Evolutionary conservation across 1,139 yeast genomes (phyloP).

Genomic region (Pichia sp.): DNA sequence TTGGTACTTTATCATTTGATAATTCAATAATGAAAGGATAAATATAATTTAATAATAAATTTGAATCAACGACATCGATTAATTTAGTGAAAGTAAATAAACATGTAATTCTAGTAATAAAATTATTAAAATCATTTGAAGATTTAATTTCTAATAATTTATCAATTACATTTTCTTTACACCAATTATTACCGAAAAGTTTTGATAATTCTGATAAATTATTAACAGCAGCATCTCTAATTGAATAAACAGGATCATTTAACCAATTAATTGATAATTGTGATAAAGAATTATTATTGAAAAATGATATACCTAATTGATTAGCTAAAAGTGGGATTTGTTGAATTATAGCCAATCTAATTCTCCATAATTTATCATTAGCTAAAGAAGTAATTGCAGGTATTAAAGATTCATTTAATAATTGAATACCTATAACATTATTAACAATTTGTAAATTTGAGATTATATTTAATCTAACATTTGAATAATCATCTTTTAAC

Average conservation of each 20-base stretch:
- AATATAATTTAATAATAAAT: slow-evolving; percentile 54
- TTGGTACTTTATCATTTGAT: slow-evolving; percentile 79
- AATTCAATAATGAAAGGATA: slow-evolving; percentile 74
- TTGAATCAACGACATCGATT: slow-evolving; percentile 54
- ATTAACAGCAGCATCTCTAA: slow-evolving; percentile 90
- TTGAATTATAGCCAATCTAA: slow-evolving; percentile 92
- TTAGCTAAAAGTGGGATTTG: slow-evolving; percentile 95
- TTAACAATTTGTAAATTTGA: slow-evolving; percentile 87
- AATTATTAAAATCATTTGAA: slow-evolving; percentile 44
- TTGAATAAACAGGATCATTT: slow-evolving; percentile 96
- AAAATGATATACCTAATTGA: slow-evolving; percentile 88
- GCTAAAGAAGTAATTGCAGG: slow-evolving; percentile 97
- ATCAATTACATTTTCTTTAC: slow-evolving; percentile 72
- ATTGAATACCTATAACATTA: slow-evolving; percentile 87
- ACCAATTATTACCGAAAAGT: slow-evolving; percentile 93
- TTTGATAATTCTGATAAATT: slow-evolving; percentile 74
- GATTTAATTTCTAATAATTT: slow-evolving; percentile 51
- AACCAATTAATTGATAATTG: slow-evolving; percentile 92
- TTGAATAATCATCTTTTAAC: slow-evolving; percentile 96
- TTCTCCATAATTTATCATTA: slow-evolving; percentile 96
- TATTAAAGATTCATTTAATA: slow-evolving; percentile 75
- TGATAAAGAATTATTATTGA: slow-evolving; percentile 87
- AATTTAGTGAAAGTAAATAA: slow-evolving; percentile 79
- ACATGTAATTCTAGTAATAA: slow-evolving; percentile 86
- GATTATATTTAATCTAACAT: slow-evolving; percentile 89